Base-by-base conservation (phyloP, 2,329 filamentous ascomycete genomes). In the Bipolaris victoriae region DNA sequence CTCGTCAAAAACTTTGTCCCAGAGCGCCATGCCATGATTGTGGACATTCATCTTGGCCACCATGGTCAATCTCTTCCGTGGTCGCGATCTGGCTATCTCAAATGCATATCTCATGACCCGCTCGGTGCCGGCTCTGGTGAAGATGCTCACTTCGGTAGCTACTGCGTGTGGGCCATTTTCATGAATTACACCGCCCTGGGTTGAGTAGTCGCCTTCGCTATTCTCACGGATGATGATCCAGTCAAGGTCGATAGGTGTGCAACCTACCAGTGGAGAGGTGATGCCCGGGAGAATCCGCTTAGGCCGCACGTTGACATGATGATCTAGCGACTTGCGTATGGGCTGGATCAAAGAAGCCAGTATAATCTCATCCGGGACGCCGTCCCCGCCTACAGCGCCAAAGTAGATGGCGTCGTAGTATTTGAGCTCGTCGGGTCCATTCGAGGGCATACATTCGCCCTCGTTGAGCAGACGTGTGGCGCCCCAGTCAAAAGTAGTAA, bases 1-100 rank as follows among this genome's bases (percentile, higher is more conserved):
- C 43, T 81, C 75, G 54, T 78, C 75, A 58, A 80, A 81, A 29
- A 82, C 73, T 55, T 76, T 76, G 57, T 81, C 80, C 80, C 80
- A 81, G 20, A 81, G 65, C 36, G 82, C 79, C 79, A 82, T 81
- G 10, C 29, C 29, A 5, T 31, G 10, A 5, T 31, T 31, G 29
- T 13, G 10, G 10, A 13, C 4, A 31, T 31, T 31, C 3, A 11
- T 31, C 29, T 31, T 31, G 10, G 29, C 11, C 10, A 31, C 10
- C 29, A 11, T 5, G 29, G 10, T 31, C 29, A 31, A 31, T 31
- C 10, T 31, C 29, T 31, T 31, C 10, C 29, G 29, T 31, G 29
- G 29, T 31, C 10, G 29, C 10, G 29, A 31, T 10, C 29, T 11
- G 10, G 10, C 29, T 31, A 31, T 31, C 10, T 31, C 29, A 11